phyloP scores from a whole-genome alignment of 2,329 filamentous ascomycete genomes.

The Neonectria hederae region DNA sequence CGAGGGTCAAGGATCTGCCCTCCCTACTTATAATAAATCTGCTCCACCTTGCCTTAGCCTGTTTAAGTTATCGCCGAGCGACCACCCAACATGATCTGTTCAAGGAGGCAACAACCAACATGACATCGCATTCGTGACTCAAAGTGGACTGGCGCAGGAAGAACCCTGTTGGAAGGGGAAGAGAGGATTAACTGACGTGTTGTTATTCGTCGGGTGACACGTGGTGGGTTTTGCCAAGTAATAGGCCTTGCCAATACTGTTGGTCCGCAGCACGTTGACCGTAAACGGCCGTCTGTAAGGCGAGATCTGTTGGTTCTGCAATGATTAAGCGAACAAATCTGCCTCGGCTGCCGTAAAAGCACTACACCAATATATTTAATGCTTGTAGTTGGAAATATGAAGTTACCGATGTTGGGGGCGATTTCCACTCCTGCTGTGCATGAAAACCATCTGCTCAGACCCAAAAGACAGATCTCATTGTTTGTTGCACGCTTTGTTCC shows the following conservation, averaged over 20 bases:
- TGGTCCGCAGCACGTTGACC: not conserved
- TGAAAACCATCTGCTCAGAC: not conserved
- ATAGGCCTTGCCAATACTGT: not conserved
- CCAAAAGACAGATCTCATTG: not conserved
- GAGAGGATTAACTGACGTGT: not conserved
- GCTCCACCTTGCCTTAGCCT: not conserved
- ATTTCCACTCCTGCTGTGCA: not conserved
- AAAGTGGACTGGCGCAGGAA: not conserved
- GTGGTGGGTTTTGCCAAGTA: not conserved
- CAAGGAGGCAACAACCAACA: not conserved
- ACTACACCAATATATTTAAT: not conserved
- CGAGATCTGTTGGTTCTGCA: not conserved
- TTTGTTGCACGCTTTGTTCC: not conserved
- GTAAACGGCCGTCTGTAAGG: not conserved
- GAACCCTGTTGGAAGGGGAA: not conserved
- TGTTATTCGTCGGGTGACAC: not conserved
- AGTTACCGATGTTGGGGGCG: no score
- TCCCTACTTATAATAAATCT: not conserved
- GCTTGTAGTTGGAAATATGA: not conserved
- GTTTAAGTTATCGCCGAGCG: not conserved
- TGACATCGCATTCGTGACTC: not conserved
- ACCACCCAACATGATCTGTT: not conserved
- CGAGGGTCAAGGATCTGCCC: no score
- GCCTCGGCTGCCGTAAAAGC: not conserved
- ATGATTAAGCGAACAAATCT: not conserved